phyloP scores from a whole-genome alignment of 257 asterid species.

The Fraxinus cuspidata region DNA sequence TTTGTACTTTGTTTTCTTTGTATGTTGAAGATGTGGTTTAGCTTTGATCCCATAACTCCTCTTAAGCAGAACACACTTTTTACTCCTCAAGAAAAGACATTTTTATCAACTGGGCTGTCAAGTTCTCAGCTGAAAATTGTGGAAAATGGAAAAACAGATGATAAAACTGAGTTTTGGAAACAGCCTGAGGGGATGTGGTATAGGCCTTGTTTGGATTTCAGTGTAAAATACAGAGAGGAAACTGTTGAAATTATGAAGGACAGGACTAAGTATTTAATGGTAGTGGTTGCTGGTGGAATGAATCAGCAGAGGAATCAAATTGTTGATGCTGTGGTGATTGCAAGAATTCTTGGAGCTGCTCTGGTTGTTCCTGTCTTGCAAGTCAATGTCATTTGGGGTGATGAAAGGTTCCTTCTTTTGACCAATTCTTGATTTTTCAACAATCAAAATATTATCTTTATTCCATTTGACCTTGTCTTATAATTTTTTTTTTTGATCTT shows the following conservation, averaged over 20 bases:
- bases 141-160: constrained; percentile 32
- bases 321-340: constrained; percentile 96
- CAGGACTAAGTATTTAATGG: constrained; percentile 69
- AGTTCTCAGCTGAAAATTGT: constrained; percentile 24
- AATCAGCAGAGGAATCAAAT: constrained; percentile 99
- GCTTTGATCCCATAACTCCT: constrained; percentile 55
- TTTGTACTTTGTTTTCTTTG: constrained; percentile 52
- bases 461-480: neutral
- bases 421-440: constrained; percentile 26
- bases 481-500: neutral
- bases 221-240: constrained; percentile 43
- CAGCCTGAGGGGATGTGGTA: constrained; percentile 94
- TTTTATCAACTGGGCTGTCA: constrained; percentile 30
- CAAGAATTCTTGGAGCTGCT: constrained; percentile 93
- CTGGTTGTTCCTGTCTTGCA: constrained; percentile 90
- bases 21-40: constrained; percentile 54
- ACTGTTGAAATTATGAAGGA: constrained; percentile 59
- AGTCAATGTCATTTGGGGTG: constrained; percentile 97
- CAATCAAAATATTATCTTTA: neutral
- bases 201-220: constrained; percentile 81
- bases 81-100: constrained; percentile 34
- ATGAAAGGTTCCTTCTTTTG: constrained; percentile 70
- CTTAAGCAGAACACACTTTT: constrained; percentile 58
- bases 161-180: constrained; percentile 64
- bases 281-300: constrained; percentile 93